Evolutionary conservation across 257 asterid genomes (phyloP), one percentile per base, ranked within the genome.

Genomic region (Phtheirospermum japonicum): DNA sequence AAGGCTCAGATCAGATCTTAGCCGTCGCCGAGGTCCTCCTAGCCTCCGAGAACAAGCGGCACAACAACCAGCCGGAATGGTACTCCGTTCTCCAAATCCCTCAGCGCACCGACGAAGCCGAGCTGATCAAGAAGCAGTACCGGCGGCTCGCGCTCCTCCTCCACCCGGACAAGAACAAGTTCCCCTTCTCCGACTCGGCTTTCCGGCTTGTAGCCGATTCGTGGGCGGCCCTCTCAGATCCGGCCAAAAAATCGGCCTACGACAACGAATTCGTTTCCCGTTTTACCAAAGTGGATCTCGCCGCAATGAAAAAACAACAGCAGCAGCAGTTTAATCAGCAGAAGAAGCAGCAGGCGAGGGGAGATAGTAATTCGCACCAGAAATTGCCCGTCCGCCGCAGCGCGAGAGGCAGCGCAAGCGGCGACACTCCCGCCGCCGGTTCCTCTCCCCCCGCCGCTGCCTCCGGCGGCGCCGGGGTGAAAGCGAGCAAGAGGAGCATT

Each of bases 1-100:
- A 90, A 8, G 98, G 98, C 48, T 75, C 95, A 59, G 98, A 90
- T 7, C 98, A 90, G 91, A 85, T 90, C 95, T 65, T 88, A 20
- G 95, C 96, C 53, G 86, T 88, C 0, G 85, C 89, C 33, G 94
- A 90, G 52, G 98, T 90, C 55, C 87, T 82, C n/a, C 61, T 81
- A 20, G 89, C 95, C 58, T 66, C 90, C 30, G 80, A 81, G 4
- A 59, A 26, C 73, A 80, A 74, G 62, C 76, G 79, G 28, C 69
- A 80, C 76, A 77, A 72, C 77, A 86, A 80, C 31, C 86, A 88
- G 42, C 82, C 79, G 16, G 95, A 88, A 9, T 90, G 93, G 91
- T 90, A 90, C 72, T 40, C 95, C 2, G 52, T 90, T 57, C 94
- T 90, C 66, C 94, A 83, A 45, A 63, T 85, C 70, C 81, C 78